phyloP scores from a whole-genome alignment of 768 basidiomycete genomes.

The Pilatotrama ljubarskyi region DNA sequence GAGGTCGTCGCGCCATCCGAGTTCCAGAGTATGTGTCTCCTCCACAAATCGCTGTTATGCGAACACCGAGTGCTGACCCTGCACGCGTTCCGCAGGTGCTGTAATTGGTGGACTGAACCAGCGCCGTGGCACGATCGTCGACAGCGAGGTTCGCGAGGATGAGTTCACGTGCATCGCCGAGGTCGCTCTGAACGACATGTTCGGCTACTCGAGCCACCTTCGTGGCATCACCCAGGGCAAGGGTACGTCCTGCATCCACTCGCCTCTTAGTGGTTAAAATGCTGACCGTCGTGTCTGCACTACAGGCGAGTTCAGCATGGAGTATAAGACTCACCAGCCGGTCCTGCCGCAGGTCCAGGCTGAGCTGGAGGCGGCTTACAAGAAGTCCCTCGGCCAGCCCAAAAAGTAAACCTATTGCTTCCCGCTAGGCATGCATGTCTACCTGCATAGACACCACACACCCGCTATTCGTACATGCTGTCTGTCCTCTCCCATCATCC shows the following conservation, averaged over 20 bases:
- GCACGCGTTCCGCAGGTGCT: constrained; percentile 44
- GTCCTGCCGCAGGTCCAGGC: constrained; percentile 86
- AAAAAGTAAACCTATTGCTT: constrained; percentile 58
- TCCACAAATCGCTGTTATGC: background rate
- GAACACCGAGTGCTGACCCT: background rate
- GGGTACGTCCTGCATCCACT: constrained; percentile 46
- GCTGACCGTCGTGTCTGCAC: background rate
- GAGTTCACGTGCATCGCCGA: constrained; percentile 93
- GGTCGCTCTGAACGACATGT: constrained; percentile 97
- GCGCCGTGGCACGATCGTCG: constrained; percentile 89
- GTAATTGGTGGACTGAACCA: constrained; percentile 95
- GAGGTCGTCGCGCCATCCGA: constrained; percentile 95
- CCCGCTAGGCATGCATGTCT: background rate
- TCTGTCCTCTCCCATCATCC: background rate
- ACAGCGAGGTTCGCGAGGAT: constrained; percentile 95
- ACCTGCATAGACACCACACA: background rate
- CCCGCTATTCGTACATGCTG: background rate
- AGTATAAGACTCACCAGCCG: constrained; percentile 80
- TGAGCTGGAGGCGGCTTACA: constrained; percentile 85
- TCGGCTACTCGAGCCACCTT: constrained; percentile 91
- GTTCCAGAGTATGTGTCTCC: constrained; percentile 72
- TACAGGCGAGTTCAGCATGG: constrained; percentile 75
- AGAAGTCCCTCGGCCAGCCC: constrained; percentile 66
- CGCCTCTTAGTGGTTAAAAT: no score
- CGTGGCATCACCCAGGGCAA: constrained; percentile 97